Evolutionary conservation across 192 early-diverging fungal species (phyloP).

Genomic region (Mortierella hygrophila): DNA sequence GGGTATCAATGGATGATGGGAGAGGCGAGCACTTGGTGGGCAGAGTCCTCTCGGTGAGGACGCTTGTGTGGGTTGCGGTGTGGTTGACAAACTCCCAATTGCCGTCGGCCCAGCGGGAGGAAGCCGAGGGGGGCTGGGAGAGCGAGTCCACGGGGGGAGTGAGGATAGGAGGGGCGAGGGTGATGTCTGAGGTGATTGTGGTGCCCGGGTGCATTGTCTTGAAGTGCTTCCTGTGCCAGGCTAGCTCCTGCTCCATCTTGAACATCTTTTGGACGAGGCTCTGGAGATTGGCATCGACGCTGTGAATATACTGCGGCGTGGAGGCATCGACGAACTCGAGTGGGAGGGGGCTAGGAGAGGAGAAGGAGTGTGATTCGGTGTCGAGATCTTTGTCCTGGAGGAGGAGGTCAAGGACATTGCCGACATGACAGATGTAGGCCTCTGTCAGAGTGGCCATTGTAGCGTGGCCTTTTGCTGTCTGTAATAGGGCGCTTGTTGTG

Average conservation of each 20-base stretch:
- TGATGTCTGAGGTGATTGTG: constrained; percentile 33
- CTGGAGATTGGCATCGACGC: constrained; percentile 40
- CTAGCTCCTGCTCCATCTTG: constrained; percentile 42
- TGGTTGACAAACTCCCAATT: constrained; percentile 49
- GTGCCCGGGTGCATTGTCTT: constrained; percentile 3
- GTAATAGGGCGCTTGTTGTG: background rate
- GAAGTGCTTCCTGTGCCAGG: constrained; percentile 17
- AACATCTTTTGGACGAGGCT: constrained; percentile 47
- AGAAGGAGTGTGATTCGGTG: constrained; percentile 25
- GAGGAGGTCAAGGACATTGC: constrained; percentile 43
- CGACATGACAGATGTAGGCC: constrained; percentile 45
- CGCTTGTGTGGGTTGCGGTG: constrained; percentile 28
- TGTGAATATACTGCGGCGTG: constrained; percentile 37
- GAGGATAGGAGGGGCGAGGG: constrained; percentile 46
- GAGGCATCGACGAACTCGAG: constrained; percentile 52
- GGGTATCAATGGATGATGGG: constrained; percentile 3
- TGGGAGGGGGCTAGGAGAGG: constrained; percentile 30
- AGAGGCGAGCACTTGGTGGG: constrained; percentile 5
- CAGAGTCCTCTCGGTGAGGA: constrained; percentile 27
- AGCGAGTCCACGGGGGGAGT: constrained; percentile 51
- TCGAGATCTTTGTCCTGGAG: constrained; percentile 45
- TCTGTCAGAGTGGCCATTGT: constrained; percentile 47
- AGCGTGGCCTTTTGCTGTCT: background rate
- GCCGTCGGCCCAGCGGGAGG: constrained; percentile 41
- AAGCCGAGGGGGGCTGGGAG: constrained; percentile 32